Evolutionary conservation across 2,329 filamentous ascomycete genomes (phyloP), one percentile per base, ranked within the genome.

Genomic region (Penicillium corylophilum): DNA sequence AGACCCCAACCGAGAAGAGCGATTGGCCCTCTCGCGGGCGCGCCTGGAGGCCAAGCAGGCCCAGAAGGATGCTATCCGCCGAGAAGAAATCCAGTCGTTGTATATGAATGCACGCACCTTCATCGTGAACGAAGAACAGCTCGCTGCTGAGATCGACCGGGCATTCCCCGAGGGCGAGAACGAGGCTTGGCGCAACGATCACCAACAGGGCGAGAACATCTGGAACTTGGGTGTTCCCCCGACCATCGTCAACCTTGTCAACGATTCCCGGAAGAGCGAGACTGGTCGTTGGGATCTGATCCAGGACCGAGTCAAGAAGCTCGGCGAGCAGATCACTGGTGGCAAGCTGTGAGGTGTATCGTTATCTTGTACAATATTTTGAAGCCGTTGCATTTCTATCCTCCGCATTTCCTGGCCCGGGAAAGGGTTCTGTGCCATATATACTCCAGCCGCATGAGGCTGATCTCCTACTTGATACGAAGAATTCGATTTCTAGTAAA

Each of bases 81-180:
- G 82, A 54, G 84, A 93, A 59, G 82, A 86, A 15, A 75, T 99
- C 26, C 90, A 96, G 73, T 85, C 89, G 52, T 81, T 99, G 12
- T 99, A 99, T 74, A 88, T 94, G 75, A 88, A 91, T 62, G 91
- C 94, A 5, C 83, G 88, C 23, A 78, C 83, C 35, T 99, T 97
- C 74, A 96, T 99, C 67, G 86, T 90, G 16, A 86, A 82, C 22
- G 91, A 95, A 69, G 75, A 80, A 45, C 87, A 95, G 69, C 81
- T 99, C 29, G 82, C 88, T 61, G 77, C 78, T 15, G 82, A 85
- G 59, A 86, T 96, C 50, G 87, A 95, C 20, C 75, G 79, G 56
- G 79, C 87, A n/a, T 99, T 96, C 74, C 81, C 83, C 15, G 83
- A 85, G 23, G 79, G 83, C 56, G 73, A 69, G 74, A 74, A 74